Base-by-base conservation (phyloP, 2,329 filamentous ascomycete species). In the Aurifilum marmelostoma region DNA sequence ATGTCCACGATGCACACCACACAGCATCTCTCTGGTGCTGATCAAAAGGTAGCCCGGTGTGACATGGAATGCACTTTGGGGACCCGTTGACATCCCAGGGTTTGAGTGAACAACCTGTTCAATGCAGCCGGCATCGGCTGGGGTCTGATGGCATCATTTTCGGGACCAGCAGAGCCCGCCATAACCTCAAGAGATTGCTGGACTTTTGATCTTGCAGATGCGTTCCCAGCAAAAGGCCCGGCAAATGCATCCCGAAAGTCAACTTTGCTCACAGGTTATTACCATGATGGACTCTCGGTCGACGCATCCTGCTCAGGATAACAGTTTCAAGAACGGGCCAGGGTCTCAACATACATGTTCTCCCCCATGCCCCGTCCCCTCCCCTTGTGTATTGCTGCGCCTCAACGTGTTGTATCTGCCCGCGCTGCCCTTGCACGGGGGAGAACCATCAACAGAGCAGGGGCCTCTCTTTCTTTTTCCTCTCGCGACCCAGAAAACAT, bases 321-420 rank as follows among this genome's bases (percentile, higher is more conserved):
- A 73, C 73, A 74, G 79, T 83, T 81, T 81, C 80, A 81, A 76
- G 76, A 77, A 74, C 75, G 74, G 76, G 77, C 71, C 73, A 73
- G 71, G 78, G 80, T 82, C 77, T 82, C 80, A 82, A 78, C 74
- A 75, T 75, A 80, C 68, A 77, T 78, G 81, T 81, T 80, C 75
- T 77, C 74, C 73, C 73, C 68, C 43, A n/a, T 21, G 2, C 43
- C 43, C 43, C 18, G n/a, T n/a, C n/a, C n/a, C n/a, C n/a, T n/a
- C n/a, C n/a, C n/a, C n/a, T n/a, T n/a, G n/a, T n/a, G n/a, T n/a
- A 68, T 56, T 72, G 73, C 75, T 77, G 74, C 74, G 75, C 76
- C 75, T 74, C 76, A 70, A 65, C 69, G 68, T 70, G 67, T 71
- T 59, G 65, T 70, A 70, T 61, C 65, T 62, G 65, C 52, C 54